A percentile compares a stretch with the other conserved stretches of the same genome.
Conservation (phyloP, 768 basidiomycete species). For the Auricularia sp. region DNA sequence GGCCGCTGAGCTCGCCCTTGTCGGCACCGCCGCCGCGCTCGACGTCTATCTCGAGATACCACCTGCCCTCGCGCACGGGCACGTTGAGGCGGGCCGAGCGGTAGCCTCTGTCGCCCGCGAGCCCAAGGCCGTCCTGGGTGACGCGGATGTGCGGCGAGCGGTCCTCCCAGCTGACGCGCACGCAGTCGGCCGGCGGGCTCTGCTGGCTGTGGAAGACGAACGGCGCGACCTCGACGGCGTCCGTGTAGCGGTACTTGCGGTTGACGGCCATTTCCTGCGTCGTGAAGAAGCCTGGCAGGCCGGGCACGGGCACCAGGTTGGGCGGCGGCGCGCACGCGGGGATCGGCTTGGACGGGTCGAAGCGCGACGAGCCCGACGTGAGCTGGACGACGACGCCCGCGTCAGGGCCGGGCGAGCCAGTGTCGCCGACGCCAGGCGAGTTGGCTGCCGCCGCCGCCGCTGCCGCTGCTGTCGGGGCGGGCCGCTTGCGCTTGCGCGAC, state of each 20-base stretch:
- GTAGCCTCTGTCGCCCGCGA: conserved; percentile 82
- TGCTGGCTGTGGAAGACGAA: conserved; percentile 69
- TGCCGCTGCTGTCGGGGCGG: background rate
- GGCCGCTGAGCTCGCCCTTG: conserved; percentile 31
- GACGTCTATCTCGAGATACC: conserved; percentile 90
- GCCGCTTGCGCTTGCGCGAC: background rate
- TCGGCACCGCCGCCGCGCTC: conserved; percentile 54
- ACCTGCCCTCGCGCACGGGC: conserved; percentile 78
- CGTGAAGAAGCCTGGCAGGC: conserved; percentile 9
- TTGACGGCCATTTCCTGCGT: conserved; percentile 6
- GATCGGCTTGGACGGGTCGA: conserved; percentile 1
- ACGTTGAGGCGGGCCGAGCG: conserved; percentile 84
- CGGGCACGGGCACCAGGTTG: conserved; percentile 8
- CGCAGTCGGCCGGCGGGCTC: conserved; percentile 52
- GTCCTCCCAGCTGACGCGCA: conserved; percentile 84
- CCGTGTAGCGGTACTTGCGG: conserved; percentile 54
- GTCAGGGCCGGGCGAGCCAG: background rate
- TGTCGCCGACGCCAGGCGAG: background rate
- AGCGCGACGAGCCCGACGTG: background rate
- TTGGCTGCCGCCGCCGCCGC: background rate
- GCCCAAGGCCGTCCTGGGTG: conserved; percentile 63
- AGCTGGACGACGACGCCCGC: background rate
- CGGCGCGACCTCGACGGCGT: conserved; percentile 51
- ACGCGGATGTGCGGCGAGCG: conserved; percentile 72
- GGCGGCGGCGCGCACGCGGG: conserved; percentile 5